Evolutionary conservation across 2,329 filamentous ascomycete species (phyloP).

Genomic region (Lachnellula subtilissima): DNA sequence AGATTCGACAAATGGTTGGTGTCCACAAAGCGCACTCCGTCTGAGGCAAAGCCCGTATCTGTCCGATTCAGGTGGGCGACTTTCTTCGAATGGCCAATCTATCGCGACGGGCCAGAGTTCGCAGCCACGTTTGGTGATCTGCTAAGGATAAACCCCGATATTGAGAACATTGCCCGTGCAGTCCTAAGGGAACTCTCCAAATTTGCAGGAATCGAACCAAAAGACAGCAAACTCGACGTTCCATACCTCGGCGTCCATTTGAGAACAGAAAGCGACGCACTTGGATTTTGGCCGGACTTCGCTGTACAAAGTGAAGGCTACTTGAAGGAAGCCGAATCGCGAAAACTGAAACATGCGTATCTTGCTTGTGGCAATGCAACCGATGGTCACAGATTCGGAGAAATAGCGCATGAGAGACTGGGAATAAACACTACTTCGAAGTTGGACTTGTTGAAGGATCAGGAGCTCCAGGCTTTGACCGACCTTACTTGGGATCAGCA

Average conservation of each 20-base stretch:
- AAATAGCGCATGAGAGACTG: slow-evolving; percentile 30
- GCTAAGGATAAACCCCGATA: slow-evolving; percentile 39
- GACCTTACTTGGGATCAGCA: slow-evolving; percentile 45
- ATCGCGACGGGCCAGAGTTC: slow-evolving; percentile 44
- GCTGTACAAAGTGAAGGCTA: slow-evolving; percentile 39
- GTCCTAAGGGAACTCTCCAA: slow-evolving; percentile 29
- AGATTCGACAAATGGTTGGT: slow-evolving; percentile 26
- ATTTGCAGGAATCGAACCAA: slow-evolving; percentile 31
- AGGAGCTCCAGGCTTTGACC: slow-evolving; percentile 33
- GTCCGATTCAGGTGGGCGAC: slow-evolving; percentile 26
- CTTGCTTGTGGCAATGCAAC: slow-evolving; percentile 43
- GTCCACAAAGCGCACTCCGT: slow-evolving; percentile 13
- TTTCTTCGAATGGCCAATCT: slow-evolving; percentile 40
- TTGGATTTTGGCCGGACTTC: slow-evolving; percentile 43
- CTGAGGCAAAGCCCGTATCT: slow-evolving; percentile 15
- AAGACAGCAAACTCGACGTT: slow-evolving; percentile 12
- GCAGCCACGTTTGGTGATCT: slow-evolving; percentile 39
- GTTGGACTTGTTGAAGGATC: slow-evolving; percentile 37
- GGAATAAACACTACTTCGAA: slow-evolving; percentile 40
- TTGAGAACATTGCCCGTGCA: slow-evolving; percentile 37
- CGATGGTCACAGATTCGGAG: slow-evolving; percentile 37
- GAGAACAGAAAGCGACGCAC: slow-evolving; percentile 43
- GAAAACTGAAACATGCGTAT: slow-evolving; percentile 37
- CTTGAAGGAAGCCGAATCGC: slow-evolving; percentile 31
- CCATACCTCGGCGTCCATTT: slow-evolving; percentile 40